phyloP scores from a whole-genome alignment of 129 eudicot genomes.

The Heracleum sosnowskyi region DNA sequence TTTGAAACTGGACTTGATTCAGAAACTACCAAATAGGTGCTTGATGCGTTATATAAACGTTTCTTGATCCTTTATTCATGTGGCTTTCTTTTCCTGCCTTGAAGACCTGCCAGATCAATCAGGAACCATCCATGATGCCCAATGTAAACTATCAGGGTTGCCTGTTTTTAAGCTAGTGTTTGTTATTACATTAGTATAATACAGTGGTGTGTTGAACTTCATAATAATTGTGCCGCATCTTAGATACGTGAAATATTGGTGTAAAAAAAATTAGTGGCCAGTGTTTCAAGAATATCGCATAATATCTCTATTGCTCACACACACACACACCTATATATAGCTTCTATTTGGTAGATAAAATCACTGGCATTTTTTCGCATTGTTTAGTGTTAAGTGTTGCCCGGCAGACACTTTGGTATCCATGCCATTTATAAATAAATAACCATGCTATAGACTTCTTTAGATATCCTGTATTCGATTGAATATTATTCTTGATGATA shows the following conservation, averaged over 20 bases:
- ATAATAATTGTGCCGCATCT: background rate
- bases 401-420: background rate
- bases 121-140: background rate
- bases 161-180: background rate
- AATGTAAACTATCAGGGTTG: background rate
- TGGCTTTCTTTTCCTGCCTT: background rate
- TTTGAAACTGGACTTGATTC: too few species aligned
- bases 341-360: background rate
- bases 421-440: background rate
- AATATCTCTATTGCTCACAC: background rate
- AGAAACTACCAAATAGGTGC: background rate
- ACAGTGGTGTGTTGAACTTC: background rate
- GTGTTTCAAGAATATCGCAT: background rate
- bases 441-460: background rate
- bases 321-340: too few species aligned
- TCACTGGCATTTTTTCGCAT: background rate
- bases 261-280: background rate
- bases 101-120: background rate
- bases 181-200: background rate
- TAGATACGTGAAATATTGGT: background rate
- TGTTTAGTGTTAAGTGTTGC: background rate
- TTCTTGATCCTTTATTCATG: background rate
- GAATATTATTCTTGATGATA: background rate
- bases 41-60: background rate
- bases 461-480: background rate